A percentile compares a stretch with the other conserved stretches of the same genome.
Evolutionary conservation across 495 filamentous ascomycete species (phyloP).

Genomic region (Aspergillus kassunensis): DNA sequence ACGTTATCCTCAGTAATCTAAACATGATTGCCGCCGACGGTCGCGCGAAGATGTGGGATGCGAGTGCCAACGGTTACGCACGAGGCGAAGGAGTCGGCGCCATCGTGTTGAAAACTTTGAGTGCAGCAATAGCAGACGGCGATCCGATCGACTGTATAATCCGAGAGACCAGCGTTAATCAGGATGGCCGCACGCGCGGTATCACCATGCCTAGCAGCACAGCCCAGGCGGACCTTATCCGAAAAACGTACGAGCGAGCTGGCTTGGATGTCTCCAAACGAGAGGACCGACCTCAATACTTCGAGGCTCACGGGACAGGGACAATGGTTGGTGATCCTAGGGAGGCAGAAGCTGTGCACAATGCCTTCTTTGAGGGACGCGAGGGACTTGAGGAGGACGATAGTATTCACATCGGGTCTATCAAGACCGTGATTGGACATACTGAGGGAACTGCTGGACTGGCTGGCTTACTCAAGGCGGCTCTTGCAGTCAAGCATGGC

Average conservation of each 20-base stretch:
- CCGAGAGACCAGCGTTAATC: conserved; percentile 27
- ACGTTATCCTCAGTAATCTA: conserved; percentile 12
- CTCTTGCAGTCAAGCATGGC: conserved; percentile 44
- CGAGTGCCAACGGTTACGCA: conserved; percentile 31
- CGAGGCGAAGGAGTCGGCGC: conserved; percentile 34
- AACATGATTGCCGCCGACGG: conserved; percentile 24
- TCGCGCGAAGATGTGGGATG: conserved; percentile 31
- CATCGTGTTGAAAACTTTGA: conserved; percentile 27
- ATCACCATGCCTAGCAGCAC: conserved; percentile 47
- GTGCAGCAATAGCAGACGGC: conserved; percentile 22
- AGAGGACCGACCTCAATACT: conserved; percentile 32
- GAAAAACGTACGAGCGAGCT: conserved; percentile 44
- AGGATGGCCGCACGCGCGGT: conserved; percentile 19
- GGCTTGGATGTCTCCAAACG: conserved; percentile 29
- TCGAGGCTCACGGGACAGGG: conserved; percentile 41
- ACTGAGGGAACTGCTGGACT: conserved; percentile 40
- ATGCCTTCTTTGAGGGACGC: conserved; percentile 4
- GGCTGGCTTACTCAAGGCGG: conserved; percentile 25
- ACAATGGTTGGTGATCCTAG: conserved; percentile 32
- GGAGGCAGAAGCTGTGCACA: conserved; percentile 24
- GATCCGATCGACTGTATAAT: conserved; percentile 24
- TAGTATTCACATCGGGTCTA: conserved; percentile 38
- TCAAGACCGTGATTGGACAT: conserved; percentile 58
- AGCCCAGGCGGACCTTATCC: conserved; percentile 56
- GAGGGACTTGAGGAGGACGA: neutral